Evolutionary conservation across 768 basidiomycete genomes (phyloP).

Genomic region (Pulveroboletus sp.): DNA sequence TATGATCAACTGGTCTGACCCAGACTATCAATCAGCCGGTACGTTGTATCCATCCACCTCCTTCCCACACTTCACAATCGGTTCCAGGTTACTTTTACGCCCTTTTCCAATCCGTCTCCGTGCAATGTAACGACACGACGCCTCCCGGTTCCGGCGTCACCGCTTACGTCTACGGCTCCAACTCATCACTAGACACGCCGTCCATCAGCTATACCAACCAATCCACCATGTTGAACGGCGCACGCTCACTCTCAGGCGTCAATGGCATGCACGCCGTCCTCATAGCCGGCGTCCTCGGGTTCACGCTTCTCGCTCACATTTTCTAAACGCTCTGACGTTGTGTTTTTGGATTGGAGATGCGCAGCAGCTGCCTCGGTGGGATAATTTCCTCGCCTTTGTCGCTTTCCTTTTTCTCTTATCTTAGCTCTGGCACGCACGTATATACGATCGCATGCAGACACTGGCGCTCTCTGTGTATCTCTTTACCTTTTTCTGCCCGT

Average conservation of each 20-base stretch:
- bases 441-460: background rate
- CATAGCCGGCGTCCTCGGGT: constrained; percentile 10
- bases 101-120: constrained; percentile 55
- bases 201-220: constrained; percentile 56
- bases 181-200: constrained; percentile 52
- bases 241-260: constrained; percentile 6
- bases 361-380: background rate
- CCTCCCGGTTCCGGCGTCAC: constrained; percentile 45
- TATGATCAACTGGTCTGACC: constrained; percentile 78
- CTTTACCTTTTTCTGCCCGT: background rate
- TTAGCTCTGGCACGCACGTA: background rate
- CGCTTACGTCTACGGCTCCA: constrained; percentile 63
- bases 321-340: constrained; percentile 13
- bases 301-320: constrained; percentile 16
- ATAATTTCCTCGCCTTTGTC: background rate
- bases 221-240: constrained; percentile 50
- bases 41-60: constrained; percentile 8
- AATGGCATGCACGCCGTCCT: constrained; percentile 12
- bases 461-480: background rate
- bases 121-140: constrained; percentile 59
- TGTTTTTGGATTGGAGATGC: background rate
- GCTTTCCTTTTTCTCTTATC: background rate
- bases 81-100: constrained; percentile 66
- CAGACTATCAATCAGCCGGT: constrained; percentile 72
- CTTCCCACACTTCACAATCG: background rate